phyloP scores from a whole-genome alignment of 768 basidiomycete genomes.

The Boletus barrowsii region DNA sequence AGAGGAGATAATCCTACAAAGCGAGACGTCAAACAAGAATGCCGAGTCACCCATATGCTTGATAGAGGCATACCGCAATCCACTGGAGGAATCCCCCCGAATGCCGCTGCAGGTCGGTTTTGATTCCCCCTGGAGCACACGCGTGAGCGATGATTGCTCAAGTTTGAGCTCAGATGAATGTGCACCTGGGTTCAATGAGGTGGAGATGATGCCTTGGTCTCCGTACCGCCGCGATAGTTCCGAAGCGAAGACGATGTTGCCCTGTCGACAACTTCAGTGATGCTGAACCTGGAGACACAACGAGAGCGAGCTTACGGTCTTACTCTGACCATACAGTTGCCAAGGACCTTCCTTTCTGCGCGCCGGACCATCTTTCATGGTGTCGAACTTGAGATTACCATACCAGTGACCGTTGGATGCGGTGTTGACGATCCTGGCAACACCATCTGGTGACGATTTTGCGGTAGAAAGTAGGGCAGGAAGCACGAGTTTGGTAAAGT shows the following conservation, averaged over 20 bases:
- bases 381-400: constrained; percentile 36
- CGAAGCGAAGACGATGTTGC: constrained; percentile 40
- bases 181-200: constrained; percentile 39
- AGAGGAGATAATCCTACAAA: too few relatives aligned
- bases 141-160: background rate
- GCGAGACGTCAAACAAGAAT: too few relatives aligned
- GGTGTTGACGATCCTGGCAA: constrained; percentile 36
- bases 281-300: background rate
- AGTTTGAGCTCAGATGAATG: background rate
- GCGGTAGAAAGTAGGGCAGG: constrained; percentile 32
- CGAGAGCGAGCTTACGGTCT: constrained; percentile 36
- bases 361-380: constrained; percentile 36
- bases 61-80: constrained; percentile 12
- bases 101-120: constrained; percentile 31
- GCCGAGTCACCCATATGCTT: too few relatives aligned
- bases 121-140: constrained; percentile 31
- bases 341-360: constrained; percentile 20
- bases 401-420: constrained; percentile 28
- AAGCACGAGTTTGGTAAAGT: constrained; percentile 36
- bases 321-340: constrained; percentile 37
- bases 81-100: constrained; percentile 1
- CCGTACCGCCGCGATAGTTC: constrained; percentile 48
- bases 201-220: constrained; percentile 45
- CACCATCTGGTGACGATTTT: constrained; percentile 30
- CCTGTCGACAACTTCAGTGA: constrained; percentile 26